These are phyloP conservation scores for Nicotiana undulata DNA, from an alignment of 257 asterid species.

Conservation along the genomic window DNA sequence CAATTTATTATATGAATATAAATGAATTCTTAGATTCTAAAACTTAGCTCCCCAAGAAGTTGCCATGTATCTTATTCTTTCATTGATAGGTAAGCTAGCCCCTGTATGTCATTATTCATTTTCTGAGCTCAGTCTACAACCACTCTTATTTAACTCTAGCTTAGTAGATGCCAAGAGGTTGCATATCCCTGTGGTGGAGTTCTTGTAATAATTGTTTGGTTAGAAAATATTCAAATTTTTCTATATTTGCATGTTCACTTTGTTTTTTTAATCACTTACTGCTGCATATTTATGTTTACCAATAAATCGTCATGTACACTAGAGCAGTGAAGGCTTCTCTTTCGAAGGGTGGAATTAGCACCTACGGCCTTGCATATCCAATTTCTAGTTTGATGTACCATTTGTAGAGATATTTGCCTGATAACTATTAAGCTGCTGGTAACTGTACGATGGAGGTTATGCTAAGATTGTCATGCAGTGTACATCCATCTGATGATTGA, in stretches of 20 bases:
- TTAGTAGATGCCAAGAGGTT: background rate
- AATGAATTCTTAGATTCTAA: slow-evolving; percentile 9
- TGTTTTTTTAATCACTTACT: background rate
- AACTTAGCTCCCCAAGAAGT: slow-evolving; percentile 2
- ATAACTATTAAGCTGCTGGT: background rate
- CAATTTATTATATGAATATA: slow-evolving; percentile 12
- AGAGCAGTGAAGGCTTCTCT: background rate
- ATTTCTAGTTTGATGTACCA: background rate
- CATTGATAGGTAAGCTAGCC: background rate
- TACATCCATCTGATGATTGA: no score
- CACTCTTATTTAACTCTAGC: background rate
- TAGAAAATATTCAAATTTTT: background rate
- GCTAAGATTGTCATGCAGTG: background rate
- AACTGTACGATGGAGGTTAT: background rate
- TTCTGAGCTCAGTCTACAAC: background rate
- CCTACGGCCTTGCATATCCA: background rate
- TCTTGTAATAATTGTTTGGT: background rate
- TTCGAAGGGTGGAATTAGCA: background rate
- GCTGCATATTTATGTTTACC: slow-evolving; percentile 2
- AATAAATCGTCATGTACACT: background rate
- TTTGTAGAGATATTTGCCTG: background rate
- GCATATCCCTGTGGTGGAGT: background rate
- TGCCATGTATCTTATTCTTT: slow-evolving; percentile 3
- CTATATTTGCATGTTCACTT: background rate
- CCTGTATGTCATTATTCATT: background rate